phyloP scores from a whole-genome alignment of 805 yeast species.

The Diddensiella santjacobensis region DNA sequence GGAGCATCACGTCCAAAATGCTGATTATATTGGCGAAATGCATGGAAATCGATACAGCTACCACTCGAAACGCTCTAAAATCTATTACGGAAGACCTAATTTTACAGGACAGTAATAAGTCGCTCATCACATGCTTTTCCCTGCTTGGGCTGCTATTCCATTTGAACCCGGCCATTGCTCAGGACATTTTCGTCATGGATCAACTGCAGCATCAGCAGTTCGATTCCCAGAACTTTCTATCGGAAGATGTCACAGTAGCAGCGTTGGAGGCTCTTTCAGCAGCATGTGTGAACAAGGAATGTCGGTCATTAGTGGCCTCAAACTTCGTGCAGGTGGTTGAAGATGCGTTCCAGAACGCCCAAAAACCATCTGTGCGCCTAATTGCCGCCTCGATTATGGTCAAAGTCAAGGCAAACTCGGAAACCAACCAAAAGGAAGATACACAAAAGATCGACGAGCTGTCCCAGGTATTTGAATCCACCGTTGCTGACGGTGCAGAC shows the following conservation, averaged over 20 bases:
- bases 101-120: conserved; percentile 14
- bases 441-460: conserved; percentile 18
- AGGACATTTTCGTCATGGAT: conserved; percentile 24
- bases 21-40: conserved; percentile 14
- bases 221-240: conserved; percentile 13
- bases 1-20: conserved; percentile 1
- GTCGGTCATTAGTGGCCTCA: conserved; percentile 28
- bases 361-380: conserved; percentile 23
- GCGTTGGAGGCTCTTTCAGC: conserved; percentile 34
- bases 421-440: conserved; percentile 18
- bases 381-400: conserved; percentile 35
- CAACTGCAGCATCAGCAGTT: conserved; percentile 19
- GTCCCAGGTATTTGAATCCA: conserved; percentile 30
- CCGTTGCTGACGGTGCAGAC: conserved; percentile 17
- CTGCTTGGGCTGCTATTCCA: conserved; percentile 28
- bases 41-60: conserved; percentile 9
- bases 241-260: conserved; percentile 23
- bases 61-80: conserved; percentile 6
- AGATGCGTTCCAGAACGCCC: conserved; percentile 22
- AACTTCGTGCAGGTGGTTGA: conserved; percentile 24
- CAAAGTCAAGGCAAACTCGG: conserved; percentile 31
- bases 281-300: conserved; percentile 32
- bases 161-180: conserved; percentile 26
- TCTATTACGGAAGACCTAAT: conserved; percentile 15
- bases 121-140: conserved; percentile 26